Percentiles rank a stretch among this genome's conserved stretches.
Evolutionary conservation across 1,139 yeast species (phyloP).

Genomic region (Saccharomyces hybrid): DNA sequence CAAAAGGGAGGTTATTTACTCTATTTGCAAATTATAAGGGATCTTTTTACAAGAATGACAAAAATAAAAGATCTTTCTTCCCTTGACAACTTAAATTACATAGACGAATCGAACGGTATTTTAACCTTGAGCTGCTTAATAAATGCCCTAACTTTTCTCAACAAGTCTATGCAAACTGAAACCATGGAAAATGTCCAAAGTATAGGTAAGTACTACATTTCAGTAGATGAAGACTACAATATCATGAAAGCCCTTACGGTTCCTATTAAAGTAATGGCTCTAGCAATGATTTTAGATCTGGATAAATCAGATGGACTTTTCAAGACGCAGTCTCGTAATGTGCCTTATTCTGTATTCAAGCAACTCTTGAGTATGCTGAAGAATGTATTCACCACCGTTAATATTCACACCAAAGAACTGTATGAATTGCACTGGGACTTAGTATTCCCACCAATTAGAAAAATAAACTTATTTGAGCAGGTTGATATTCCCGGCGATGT

Average conservation of each 20-base stretch:
- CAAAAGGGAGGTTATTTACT: constrained; percentile 40
- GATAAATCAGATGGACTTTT: constrained; percentile 17
- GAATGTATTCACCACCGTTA: constrained; percentile 20
- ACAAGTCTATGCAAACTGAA: constrained; percentile 33
- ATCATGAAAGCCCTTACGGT: constrained; percentile 22
- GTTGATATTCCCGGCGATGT: constrained; percentile 22
- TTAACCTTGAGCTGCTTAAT: constrained; percentile 38
- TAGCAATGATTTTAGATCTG: constrained; percentile 20
- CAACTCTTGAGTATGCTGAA: constrained; percentile 26
- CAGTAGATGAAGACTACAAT: constrained; percentile 20
- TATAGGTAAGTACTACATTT: constrained; percentile 22
- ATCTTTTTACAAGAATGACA: constrained; percentile 16
- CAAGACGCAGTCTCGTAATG: constrained; percentile 15
- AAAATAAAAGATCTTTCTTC: constrained; percentile 31
- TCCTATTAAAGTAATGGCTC: constrained; percentile 19
- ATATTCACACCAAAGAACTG: constrained; percentile 33
- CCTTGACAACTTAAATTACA: constrained; percentile 34
- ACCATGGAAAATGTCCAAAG: constrained; percentile 26
- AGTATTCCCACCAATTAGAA: constrained; percentile 23
- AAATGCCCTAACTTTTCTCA: constrained; percentile 38
- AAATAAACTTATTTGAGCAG: constrained; percentile 16
- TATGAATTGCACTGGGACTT: constrained; percentile 41
- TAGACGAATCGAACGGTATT: constrained; percentile 36
- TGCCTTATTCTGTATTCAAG: constrained; percentile 31
- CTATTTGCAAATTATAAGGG: constrained; percentile 19